These are phyloP conservation scores for Tricholoma furcatifolium DNA, from an alignment of 768 basidiomycete genomes.

Conservation along the genomic window DNA sequence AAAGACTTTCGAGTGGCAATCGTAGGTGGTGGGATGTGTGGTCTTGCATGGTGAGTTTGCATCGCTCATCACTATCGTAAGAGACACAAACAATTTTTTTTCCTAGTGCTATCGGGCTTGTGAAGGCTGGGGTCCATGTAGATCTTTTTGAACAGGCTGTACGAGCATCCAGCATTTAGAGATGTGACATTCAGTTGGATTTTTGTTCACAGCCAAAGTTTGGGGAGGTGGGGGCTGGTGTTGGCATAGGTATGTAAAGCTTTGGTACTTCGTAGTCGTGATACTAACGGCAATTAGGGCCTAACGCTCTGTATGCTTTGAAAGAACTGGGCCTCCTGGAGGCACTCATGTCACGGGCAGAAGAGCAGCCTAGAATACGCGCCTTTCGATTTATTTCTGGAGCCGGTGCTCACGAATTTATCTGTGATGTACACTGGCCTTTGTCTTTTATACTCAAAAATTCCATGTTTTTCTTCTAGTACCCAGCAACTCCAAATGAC, in stretches of 20 bases:
- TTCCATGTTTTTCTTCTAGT: conserved; percentile 25
- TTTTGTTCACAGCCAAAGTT: conserved; percentile 37
- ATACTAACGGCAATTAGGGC: conserved; percentile 29
- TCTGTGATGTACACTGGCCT: conserved; percentile 40
- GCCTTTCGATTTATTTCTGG: conserved; percentile 45
- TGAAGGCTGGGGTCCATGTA: conserved; percentile 39
- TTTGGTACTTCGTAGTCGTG: neutral
- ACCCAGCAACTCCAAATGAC: conserved; percentile 31
- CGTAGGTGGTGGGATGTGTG: conserved; percentile 56
- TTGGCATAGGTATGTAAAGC: conserved; percentile 41
- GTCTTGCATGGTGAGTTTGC: conserved; percentile 38
- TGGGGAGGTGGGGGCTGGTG: conserved; percentile 54
- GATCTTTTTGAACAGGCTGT: conserved; percentile 57
- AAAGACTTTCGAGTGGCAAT: conserved; percentile 51
- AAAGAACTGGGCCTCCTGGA: conserved; percentile 43
- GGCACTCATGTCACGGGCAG: conserved; percentile 35
- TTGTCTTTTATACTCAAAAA: neutral
- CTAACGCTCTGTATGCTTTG: conserved; percentile 48
- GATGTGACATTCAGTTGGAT: neutral
- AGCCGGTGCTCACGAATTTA: conserved; percentile 35
- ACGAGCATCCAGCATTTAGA: conserved; percentile 7
- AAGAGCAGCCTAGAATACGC: conserved; percentile 28
- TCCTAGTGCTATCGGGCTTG: conserved; percentile 42
- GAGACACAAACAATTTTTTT: too few species aligned
- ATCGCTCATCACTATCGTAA: neutral